Evolutionary conservation across 148 eudicot species (phyloP), one percentile per base, ranked within the genome.

Genomic region (Cornus florida): DNA sequence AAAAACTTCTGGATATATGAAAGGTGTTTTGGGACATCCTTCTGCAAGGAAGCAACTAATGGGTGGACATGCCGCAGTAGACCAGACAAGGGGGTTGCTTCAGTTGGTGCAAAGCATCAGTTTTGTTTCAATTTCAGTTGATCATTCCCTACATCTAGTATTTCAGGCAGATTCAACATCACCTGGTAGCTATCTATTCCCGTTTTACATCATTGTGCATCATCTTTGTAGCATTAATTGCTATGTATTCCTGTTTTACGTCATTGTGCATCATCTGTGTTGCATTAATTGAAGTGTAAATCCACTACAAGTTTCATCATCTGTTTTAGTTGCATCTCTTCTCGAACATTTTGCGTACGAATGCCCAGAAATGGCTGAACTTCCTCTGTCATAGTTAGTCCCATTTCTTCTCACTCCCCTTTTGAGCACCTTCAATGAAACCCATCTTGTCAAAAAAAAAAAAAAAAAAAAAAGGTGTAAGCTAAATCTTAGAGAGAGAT

Each of bases 91-190:
- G 84, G 99, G 99, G 66, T 84, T 92, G 82, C 88, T 92, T 77
- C 98, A 93, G 75, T 96, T 91, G 97, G 91, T 91, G 57, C 98
- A 91, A 78, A 93, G 98, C 90, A 91, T 96, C 83, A 92, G 94
- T 86, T 96, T 96, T 78, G 87, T 94, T 77, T 90, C 98, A 17
- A 72, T 91, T 71, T 91, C 92, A 0, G 80, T 93, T 78, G 97
- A 96, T 86, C 98, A 96, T 86, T 91, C 98, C 76, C 83, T 96
- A 78, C 93, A 90, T 39, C 90, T 90, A n/a, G 87, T 92, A 81
- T 82, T 86, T 79, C 99, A 91, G 82, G 95, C 97, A 59, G 97
- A 96, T 80, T 83, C 84, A 75, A 79, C 87, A 75, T 84, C 88
- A 72, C 81, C 91, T 60, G 99, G 99, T 96, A 85, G 70, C 35